Evolutionary conservation across 768 basidiomycete genomes (phyloP).

Genomic region (Rubroboletus pulcherrimus): DNA sequence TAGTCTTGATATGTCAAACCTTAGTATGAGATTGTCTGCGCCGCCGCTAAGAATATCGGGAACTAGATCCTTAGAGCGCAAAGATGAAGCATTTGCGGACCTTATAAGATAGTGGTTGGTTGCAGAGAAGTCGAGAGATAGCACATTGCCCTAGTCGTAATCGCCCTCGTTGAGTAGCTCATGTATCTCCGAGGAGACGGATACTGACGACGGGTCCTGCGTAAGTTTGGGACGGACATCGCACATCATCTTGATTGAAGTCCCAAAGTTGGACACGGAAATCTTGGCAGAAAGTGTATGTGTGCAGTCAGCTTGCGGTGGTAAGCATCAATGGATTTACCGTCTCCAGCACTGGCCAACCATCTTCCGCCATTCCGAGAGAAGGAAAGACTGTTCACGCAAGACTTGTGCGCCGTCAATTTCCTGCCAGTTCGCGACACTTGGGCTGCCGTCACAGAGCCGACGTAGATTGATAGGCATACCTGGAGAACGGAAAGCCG

Average conservation of each 20-base stretch:
- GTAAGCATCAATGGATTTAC: conserved; percentile 35
- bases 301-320: conserved; percentile 10
- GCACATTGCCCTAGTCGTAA: conserved; percentile 58
- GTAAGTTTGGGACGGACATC: conserved; percentile 39
- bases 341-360: conserved; percentile 68
- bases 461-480: conserved; percentile 4
- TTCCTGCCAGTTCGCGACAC: conserved; percentile 22
- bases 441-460: conserved; percentile 1
- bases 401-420: conserved; percentile 50
- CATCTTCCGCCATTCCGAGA: conserved; percentile 59
- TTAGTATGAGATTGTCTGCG: conserved; percentile 46
- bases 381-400: conserved; percentile 61
- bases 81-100: conserved; percentile 40
- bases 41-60: conserved; percentile 44
- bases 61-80: conserved; percentile 3
- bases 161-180: conserved; percentile 9
- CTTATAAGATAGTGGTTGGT: conserved; percentile 60
- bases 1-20: conserved; percentile 49
- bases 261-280: conserved; percentile 59
- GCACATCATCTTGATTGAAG: conserved; percentile 56
- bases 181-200: conserved; percentile 27
- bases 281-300: conserved; percentile 38
- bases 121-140: conserved; percentile 68
- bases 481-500: conserved; percentile 37
- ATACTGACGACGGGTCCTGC: conserved; percentile 40